Conservation (phyloP, 257 asterid species). For the Rauvolfia tetraphylla region DNA sequence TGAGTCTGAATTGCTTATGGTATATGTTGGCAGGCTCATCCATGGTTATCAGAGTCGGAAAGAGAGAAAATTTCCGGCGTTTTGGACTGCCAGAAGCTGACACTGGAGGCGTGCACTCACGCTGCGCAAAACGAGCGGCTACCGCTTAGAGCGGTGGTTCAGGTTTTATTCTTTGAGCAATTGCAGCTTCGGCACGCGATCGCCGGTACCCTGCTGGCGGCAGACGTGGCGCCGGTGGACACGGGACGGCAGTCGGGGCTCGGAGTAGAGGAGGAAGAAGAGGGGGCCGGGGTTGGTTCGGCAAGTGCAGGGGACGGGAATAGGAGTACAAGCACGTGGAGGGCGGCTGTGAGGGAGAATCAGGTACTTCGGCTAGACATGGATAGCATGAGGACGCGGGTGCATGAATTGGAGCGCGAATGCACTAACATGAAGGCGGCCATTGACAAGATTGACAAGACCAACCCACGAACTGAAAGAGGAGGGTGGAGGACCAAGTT, state of each 20-base stretch:
- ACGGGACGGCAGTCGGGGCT: slow-evolving; percentile 14
- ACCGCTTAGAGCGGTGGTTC: slow-evolving; percentile 91
- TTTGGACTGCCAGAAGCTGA: slow-evolving; percentile 85
- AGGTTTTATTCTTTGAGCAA: slow-evolving; percentile 93
- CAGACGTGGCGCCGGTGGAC: slow-evolving; percentile 37
- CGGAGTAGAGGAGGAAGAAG: slow-evolving; percentile 24
- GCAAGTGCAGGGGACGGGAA: slow-evolving; percentile 29
- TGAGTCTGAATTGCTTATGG: not conserved
- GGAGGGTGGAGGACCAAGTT: slow-evolving; percentile 60
- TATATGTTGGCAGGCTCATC: slow-evolving; percentile 62
- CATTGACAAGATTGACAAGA: slow-evolving; percentile 59
- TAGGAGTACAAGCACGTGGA: slow-evolving; percentile 44
- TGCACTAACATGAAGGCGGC: slow-evolving; percentile 79
- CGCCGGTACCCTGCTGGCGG: slow-evolving; percentile 61
- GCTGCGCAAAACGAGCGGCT: slow-evolving; percentile 97
- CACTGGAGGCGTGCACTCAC: slow-evolving; percentile 96
- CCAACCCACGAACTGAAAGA: slow-evolving; percentile 32
- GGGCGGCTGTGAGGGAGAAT: slow-evolving; percentile 79
- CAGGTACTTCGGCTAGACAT: slow-evolving; percentile 73
- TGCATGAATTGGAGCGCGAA: slow-evolving; percentile 79
- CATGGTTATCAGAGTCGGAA: slow-evolving; percentile 73
- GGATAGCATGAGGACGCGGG: slow-evolving; percentile 84
- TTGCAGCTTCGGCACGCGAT: slow-evolving; percentile 98
- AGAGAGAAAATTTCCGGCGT: slow-evolving; percentile 78
- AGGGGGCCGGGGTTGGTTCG: slow-evolving; percentile 13